phyloP scores from a whole-genome alignment of 2,329 filamentous ascomycete genomes.

The Cryphonectria nitschkei region DNA sequence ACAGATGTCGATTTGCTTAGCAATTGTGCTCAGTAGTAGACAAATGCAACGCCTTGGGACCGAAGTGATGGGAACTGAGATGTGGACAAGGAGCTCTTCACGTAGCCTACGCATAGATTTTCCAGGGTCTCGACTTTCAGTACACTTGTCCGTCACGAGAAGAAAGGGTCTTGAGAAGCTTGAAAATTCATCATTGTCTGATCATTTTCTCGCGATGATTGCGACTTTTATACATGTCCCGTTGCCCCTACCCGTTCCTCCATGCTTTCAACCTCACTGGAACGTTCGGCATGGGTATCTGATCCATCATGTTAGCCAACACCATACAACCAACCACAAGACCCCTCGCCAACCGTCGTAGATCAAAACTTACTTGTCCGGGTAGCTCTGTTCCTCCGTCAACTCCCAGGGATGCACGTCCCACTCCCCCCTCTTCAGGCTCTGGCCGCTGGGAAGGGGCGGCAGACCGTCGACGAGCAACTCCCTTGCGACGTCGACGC shows the following conservation, averaged over 20 bases:
- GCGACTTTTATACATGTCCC: constrained; percentile 10
- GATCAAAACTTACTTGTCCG: constrained; percentile 60
- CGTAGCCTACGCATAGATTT: not conserved
- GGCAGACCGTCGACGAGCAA: constrained; percentile 80
- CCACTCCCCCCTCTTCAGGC: constrained; percentile 55
- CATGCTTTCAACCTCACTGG: constrained; percentile 43
- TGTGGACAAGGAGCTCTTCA: not conserved
- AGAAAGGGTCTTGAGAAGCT: not conserved
- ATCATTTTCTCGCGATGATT: constrained; percentile 7
- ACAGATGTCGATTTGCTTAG: not conserved
- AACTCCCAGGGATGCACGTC: constrained; percentile 72
- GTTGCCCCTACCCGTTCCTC: not conserved
- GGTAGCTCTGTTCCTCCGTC: constrained; percentile 71
- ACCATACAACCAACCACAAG: constrained; percentile 9
- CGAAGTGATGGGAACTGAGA: not conserved
- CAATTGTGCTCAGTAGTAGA: not conserved
- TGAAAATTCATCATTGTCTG: constrained; percentile 20
- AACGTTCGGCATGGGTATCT: constrained; percentile 70
- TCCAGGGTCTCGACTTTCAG: not conserved
- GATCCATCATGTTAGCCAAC: constrained; percentile 40
- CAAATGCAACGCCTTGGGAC: not conserved
- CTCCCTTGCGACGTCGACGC: constrained; percentile 52
- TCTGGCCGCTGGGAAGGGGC: constrained; percentile 79
- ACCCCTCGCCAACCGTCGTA: not conserved
- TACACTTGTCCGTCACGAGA: not conserved